A percentile compares a stretch with the other conserved stretches of the same genome.
These are phyloP conservation scores for Botrytis aclada DNA, from an alignment of 2,329 filamentous ascomycete species.

Conservation along the genomic window DNA sequence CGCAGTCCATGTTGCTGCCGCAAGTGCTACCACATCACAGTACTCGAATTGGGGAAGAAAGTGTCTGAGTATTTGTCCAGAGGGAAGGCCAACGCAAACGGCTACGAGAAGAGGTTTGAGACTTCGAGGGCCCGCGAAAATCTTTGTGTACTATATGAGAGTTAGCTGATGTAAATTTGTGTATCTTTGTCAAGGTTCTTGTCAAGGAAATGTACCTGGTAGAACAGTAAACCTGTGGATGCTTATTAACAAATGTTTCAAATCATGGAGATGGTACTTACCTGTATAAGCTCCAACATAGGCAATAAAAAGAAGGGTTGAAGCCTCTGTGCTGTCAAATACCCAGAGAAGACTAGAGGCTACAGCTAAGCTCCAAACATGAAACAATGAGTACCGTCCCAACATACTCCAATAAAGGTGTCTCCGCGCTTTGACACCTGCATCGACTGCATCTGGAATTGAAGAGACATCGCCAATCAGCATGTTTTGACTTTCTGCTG, in stretches of 20 bases:
- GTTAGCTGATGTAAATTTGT: neutral
- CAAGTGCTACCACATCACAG: constrained; percentile 48
- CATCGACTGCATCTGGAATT: constrained; percentile 12
- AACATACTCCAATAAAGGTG: constrained; percentile 37
- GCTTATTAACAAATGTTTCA: neutral
- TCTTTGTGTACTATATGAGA: constrained; percentile 47
- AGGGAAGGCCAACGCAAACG: constrained; percentile 44
- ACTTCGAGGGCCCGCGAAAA: constrained; percentile 49
- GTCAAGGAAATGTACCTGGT: constrained; percentile 8
- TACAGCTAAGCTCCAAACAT: constrained; percentile 38
- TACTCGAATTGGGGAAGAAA: constrained; percentile 43
- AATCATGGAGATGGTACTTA: neutral
- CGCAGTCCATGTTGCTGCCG: constrained; percentile 49
- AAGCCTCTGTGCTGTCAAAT: constrained; percentile 44
- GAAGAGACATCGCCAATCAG: constrained; percentile 16
- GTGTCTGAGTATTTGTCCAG: constrained; percentile 46
- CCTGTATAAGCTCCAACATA: constrained; percentile 40
- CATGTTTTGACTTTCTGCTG: constrained; percentile 13
- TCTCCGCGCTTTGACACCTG: constrained; percentile 37
- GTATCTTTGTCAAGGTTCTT: neutral
- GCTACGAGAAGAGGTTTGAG: constrained; percentile 48
- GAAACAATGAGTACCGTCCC: constrained; percentile 47
- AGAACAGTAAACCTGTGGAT: constrained; percentile 10
- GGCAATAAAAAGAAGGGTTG: constrained; percentile 47
- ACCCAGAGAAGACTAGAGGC: constrained; percentile 49